A percentile compares a stretch with the other conserved stretches of the same genome.
Evolutionary conservation across 1,284 basidiomycete genomes (phyloP).

Genomic region (Neonothopanus nambi): DNA sequence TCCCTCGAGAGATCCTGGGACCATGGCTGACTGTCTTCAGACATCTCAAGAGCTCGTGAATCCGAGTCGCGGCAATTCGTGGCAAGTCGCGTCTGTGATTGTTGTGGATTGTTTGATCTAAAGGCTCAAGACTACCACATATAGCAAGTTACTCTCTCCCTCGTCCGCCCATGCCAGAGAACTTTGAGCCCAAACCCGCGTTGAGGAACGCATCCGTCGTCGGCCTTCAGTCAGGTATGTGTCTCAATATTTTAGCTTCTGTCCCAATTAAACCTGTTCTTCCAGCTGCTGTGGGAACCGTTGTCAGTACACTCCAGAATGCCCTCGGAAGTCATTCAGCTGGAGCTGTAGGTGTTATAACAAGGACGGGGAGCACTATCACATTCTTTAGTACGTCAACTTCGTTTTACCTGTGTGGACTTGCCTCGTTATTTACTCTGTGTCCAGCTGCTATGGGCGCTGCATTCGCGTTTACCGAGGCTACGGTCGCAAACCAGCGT

Average conservation of each 20-base stretch:
- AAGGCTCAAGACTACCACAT: constrained; percentile 11
- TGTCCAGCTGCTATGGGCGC: constrained; percentile 86
- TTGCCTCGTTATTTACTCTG: background rate
- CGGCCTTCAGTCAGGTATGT: constrained; percentile 16
- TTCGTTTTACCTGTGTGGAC: background rate
- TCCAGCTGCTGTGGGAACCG: constrained; percentile 68
- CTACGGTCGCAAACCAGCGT: constrained; percentile 79
- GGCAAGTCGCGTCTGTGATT: too few relatives aligned
- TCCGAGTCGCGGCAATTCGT: background rate
- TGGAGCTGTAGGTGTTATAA: constrained; percentile 87
- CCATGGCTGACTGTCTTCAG: constrained; percentile 35
- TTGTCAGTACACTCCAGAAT: constrained; percentile 85
- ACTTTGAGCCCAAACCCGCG: constrained; percentile 60
- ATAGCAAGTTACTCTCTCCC: constrained; percentile 8
- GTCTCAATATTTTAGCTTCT: background rate
- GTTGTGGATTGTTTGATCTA: background rate
- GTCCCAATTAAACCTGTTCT: background rate
- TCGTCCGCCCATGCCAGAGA: constrained; percentile 35
- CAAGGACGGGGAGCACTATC: constrained; percentile 77
- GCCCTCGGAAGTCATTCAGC: constrained; percentile 77
- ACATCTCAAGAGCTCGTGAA: background rate
- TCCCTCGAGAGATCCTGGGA: constrained; percentile 33
- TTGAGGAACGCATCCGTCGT: constrained; percentile 12
- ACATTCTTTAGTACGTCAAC: constrained; percentile 72
- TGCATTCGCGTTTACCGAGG: constrained; percentile 83